phyloP scores from a whole-genome alignment of 345 rosid species.

The Eucalyptus regnans region DNA sequence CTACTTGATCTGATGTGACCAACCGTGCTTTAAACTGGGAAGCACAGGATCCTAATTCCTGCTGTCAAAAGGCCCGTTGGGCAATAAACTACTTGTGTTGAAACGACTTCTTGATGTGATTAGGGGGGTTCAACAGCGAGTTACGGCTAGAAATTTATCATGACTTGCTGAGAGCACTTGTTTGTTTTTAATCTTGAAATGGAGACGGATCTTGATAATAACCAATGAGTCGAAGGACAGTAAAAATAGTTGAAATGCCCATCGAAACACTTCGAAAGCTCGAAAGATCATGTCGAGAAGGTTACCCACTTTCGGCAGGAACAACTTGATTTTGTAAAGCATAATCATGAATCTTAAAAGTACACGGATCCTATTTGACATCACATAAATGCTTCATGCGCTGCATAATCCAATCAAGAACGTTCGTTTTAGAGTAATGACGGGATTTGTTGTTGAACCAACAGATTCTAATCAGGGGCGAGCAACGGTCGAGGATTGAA shows the following conservation, averaged over 20 bases:
- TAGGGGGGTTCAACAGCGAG: background rate
- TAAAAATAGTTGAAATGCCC: background rate
- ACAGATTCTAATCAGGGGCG: background rate
- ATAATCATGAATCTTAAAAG: background rate
- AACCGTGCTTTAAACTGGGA: background rate
- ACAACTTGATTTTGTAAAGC: background rate
- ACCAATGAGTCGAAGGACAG: background rate
- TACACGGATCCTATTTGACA: background rate
- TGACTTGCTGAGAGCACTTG: background rate
- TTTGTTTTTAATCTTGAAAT: background rate
- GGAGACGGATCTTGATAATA: background rate
- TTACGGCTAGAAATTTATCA: background rate
- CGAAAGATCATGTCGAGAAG: background rate
- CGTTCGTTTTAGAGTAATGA: background rate
- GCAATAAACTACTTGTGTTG: background rate
- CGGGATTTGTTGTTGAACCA: background rate
- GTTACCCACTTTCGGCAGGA: background rate
- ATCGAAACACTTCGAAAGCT: background rate
- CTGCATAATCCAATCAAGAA: background rate
- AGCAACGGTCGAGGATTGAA: no score
- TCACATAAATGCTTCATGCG: background rate
- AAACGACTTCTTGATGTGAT: background rate
- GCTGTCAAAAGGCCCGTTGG: background rate
- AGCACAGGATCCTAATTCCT: background rate
- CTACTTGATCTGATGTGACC: background rate